These are phyloP conservation scores for Orbilia javanica DNA, from an alignment of 2,329 filamentous ascomycete species.

Conservation along the genomic window DNA sequence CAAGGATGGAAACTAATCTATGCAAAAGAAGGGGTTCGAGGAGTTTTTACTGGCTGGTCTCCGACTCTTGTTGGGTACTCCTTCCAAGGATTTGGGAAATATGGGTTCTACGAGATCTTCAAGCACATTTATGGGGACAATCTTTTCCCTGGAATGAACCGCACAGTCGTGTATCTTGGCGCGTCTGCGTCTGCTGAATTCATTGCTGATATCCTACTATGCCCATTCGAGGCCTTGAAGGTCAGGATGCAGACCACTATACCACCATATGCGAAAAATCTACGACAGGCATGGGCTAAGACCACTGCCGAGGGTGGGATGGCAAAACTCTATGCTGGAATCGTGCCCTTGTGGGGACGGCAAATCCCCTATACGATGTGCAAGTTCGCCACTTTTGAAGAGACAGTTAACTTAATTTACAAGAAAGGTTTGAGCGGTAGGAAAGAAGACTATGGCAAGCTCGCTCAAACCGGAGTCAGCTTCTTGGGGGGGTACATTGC, in stretches of 20 bases:
- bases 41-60: constrained; percentile 88
- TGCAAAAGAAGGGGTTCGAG: constrained; percentile 79
- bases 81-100: constrained; percentile 55
- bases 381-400: constrained; percentile 95
- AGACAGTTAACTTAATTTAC: constrained; percentile 88
- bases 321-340: constrained; percentile 81
- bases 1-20: constrained; percentile 85
- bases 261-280: constrained; percentile 76
- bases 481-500: constrained; percentile 87
- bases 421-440: constrained; percentile 75
- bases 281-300: constrained; percentile 47
- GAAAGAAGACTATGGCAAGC: constrained; percentile 84
- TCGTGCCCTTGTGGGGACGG: constrained; percentile 90
- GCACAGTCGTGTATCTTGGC: constrained; percentile 82
- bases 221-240: constrained; percentile 89
- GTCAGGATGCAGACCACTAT: constrained; percentile 83
- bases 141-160: constrained; percentile 67
- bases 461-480: constrained; percentile 84
- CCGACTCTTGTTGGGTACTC: constrained; percentile 76
- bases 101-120: constrained; percentile 58
- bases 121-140: constrained; percentile 56
- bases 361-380: constrained; percentile 86
- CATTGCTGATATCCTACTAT: constrained; percentile 82
- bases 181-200: constrained; percentile 83
- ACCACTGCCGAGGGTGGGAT: constrained; percentile 51